phyloP scores from a whole-genome alignment of 305 asterid species.

The Plantago coronopus region DNA sequence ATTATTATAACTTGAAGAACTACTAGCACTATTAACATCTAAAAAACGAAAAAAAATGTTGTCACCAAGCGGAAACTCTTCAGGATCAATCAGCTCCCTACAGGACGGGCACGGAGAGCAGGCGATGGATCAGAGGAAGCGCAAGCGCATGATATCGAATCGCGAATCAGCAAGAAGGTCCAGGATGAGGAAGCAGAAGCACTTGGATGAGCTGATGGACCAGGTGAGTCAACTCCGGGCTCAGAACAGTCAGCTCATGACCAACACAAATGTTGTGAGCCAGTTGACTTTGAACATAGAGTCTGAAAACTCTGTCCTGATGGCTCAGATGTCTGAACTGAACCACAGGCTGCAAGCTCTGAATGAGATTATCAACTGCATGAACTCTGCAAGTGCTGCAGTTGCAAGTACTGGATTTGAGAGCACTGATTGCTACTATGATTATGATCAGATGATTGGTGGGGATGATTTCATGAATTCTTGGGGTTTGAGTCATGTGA shows the following conservation, averaged over 20 bases:
- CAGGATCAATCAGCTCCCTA: constrained; percentile 28
- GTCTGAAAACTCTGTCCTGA: constrained; percentile 46
- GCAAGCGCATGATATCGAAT: constrained; percentile 65
- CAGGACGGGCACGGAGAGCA: constrained; percentile 13
- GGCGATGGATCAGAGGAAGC: constrained; percentile 43
- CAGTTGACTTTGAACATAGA: constrained; percentile 42
- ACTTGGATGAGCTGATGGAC: constrained; percentile 43
- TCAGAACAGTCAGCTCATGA: constrained; percentile 37
- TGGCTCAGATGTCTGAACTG: constrained; percentile 50
- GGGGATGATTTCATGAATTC: constrained; percentile 4
- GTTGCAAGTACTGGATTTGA: neutral
- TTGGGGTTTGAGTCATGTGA: constrained; percentile 17
- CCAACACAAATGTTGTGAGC: constrained; percentile 30
- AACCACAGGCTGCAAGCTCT: constrained; percentile 47
- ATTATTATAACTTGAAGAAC: no score
- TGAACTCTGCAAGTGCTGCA: constrained; percentile 15
- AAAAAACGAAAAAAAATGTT: constrained; percentile 14
- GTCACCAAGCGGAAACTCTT: constrained; percentile 26
- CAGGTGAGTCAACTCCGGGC: constrained; percentile 39
- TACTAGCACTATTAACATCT: neutral
- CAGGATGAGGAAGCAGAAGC: constrained; percentile 64
- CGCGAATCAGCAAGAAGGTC: constrained; percentile 67
- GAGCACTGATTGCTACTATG: neutral
- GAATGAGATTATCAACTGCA: constrained; percentile 38
- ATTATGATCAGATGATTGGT: constrained; percentile 10